Base-by-base conservation (phyloP, 1,139 yeast species). In the Blastobotrys serpentis region DNA sequence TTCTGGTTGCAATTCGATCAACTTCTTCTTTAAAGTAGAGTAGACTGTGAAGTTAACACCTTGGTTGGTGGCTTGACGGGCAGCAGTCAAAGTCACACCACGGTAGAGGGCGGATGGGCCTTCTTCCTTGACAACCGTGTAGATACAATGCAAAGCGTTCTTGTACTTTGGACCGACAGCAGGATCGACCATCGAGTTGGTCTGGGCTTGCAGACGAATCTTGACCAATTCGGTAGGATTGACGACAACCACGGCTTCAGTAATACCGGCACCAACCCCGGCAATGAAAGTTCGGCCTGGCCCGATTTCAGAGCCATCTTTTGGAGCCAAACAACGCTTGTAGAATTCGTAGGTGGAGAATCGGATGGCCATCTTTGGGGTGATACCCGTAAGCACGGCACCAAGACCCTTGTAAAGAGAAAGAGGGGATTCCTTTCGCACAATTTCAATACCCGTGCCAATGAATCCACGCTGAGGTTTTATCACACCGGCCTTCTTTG, bases 1-100 rank as follows among this genome's bases (percentile, higher is more conserved):
- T 61, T 89, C 90, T 60, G 82, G 78, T 59, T 72, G 76, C 50
- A 62, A 33, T 32, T 77, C 79, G 65, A 81, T 86, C 60, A 89
- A 77, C 59, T 69, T 74, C 61, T 83, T 84, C 69, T 84, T 88
- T 59, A 90, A 72, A 68, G 86, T 85, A 22, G 96, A 86, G 74
- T 90, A 92, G 22, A 89, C 96, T 5, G 98, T 90, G 71, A 92
- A 92, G 72, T 92, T 92, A 46, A 95, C 98, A 74, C 98, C 98
- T 72, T 92, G 98, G 75, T 92, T 92, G 52, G 96, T 85, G 30
- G 98, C 98, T 70, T 92, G 98, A 74, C 98, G 84, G 19, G 96
- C 96, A 43, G 97, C 96, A 29, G 98, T 92, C 63, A 92, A 79
- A 2, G 94, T 80, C 36, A 92, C 98, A 67, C 98, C 98, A 67